These are phyloP conservation scores for Backusella macrospora DNA, from an alignment of 192 early-diverging fungal species.

Conservation along the genomic window DNA sequence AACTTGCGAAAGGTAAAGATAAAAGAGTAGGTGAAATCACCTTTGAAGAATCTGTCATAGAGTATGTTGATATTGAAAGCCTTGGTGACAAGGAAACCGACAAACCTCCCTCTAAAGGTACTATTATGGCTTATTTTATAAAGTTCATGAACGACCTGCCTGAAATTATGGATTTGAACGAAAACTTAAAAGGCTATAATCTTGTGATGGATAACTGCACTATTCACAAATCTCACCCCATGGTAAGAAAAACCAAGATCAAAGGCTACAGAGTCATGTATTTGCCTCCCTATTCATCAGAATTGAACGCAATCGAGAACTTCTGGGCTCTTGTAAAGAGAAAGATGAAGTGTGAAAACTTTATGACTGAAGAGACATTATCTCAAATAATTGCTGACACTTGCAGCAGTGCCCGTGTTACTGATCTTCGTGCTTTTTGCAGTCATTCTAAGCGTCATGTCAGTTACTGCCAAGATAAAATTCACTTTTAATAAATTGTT, in stretches of 20 bases:
- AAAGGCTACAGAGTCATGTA: not conserved
- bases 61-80: not conserved
- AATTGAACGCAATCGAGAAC: no score
- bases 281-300: no score
- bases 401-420: not conserved
- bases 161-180: not conserved
- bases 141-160: constrained; percentile 9
- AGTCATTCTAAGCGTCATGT: not conserved
- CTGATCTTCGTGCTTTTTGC: not conserved
- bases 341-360: no score
- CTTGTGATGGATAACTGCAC: constrained; percentile 14
- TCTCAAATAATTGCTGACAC: no score
- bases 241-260: no score
- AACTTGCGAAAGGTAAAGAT: constrained; percentile 1
- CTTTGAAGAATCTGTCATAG: not conserved
- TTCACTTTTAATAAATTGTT: constrained; percentile 4
- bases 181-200: not conserved
- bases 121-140: not conserved
- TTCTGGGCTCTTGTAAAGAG: no score
- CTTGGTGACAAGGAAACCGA: not conserved
- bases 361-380: not conserved
- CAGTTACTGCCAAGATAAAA: not conserved
- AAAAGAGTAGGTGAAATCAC: not conserved
- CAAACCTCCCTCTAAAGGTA: not conserved
- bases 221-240: not conserved